Evolutionary conservation across 2,329 filamentous ascomycete species (phyloP).

Genomic region (Pleoardoris graminearum): DNA sequence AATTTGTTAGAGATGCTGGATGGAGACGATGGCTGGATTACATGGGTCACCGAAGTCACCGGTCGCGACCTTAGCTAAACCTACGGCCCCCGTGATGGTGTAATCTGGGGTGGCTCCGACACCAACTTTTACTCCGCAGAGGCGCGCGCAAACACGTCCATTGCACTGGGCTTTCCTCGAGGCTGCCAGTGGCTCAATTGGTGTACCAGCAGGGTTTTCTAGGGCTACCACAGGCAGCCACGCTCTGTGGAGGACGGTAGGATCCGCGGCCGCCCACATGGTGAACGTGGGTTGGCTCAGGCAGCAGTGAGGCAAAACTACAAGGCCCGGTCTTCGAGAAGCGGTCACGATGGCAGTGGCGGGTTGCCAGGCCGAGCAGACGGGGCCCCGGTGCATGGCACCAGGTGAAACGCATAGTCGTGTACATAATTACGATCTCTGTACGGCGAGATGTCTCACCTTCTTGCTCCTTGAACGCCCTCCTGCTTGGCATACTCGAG

Average conservation of each 20-base stretch:
- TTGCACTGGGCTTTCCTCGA: slow-evolving; percentile 3
- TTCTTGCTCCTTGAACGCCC: slow-evolving; percentile 11
- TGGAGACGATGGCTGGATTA: slow-evolving; percentile 12
- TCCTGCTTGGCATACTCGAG: slow-evolving; percentile 15
- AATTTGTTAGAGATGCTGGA: slow-evolving; percentile 7
- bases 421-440: slow-evolving; percentile 33
- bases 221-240: too few relatives aligned
- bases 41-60: slow-evolving; percentile 23
- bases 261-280: slow-evolving; percentile 13
- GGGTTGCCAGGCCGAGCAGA: slow-evolving; percentile 13
- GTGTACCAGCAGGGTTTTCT: slow-evolving; percentile 9
- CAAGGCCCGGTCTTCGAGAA: not conserved
- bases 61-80: slow-evolving; percentile 11
- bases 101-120: slow-evolving; percentile 1
- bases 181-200: slow-evolving; percentile 12
- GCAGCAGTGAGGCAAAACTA: slow-evolving; percentile 11
- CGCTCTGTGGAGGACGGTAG: not conserved
- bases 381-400: slow-evolving; percentile 22
- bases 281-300: slow-evolving; percentile 20
- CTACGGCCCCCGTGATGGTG: slow-evolving; percentile 14
- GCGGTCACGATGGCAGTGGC: slow-evolving; percentile 9
- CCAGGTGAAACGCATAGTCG: slow-evolving; percentile 36
- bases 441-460: slow-evolving; percentile 33
- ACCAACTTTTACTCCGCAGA: not conserved
- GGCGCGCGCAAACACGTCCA: not conserved